Evolutionary conservation across 306 rosid genomes (phyloP), one percentile per base, ranked within the genome.

Genomic region (Gleditsia sinensis): DNA sequence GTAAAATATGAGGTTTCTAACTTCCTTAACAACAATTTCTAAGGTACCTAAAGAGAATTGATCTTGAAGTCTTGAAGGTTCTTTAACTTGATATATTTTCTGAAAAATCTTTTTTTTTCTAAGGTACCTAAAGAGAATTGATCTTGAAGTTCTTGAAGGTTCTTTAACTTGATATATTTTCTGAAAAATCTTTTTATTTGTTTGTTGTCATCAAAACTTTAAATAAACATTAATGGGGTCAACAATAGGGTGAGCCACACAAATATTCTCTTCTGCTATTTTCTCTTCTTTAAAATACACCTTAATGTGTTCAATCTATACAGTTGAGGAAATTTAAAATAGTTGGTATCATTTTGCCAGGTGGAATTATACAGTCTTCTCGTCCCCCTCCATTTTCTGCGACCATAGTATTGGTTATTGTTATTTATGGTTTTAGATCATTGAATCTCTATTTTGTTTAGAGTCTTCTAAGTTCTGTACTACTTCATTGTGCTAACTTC

Each of bases 401-500:
- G 53, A 1, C 33, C 56, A 27, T 27, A 11, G 5, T 28, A 19
- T 10, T 28, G 17, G 37, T 21, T 25, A 23, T 42, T 43, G 9
- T 34, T 6, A 40, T 13, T 65, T 65, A 17, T 66, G 76, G 51
- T 45, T 50, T 20, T 46, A 45, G 59, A 40, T 53, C 20, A 58
- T 79, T 59, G 48, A 61, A 53, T 68, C 59, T 71, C 32, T 37
- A 1, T 34, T 30, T 28, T 46, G 63, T 43, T n/a, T 28, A 21
- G 46, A 36, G 40, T 63, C 55, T 55, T 80, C 54, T 9, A 64
- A 37, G 40, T 69, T 16, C 5, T 58, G 21, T 59, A 49, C 34
- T 48, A 14, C 27, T 56, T 75, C 72, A 69, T 40, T 27, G 13
- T 53, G 79, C 69, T 16, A 25, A 16, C 33, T 59, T 78, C 53